Base-by-base conservation (phyloP, 495 filamentous ascomycete species). In the Penicillium roqueforti region DNA sequence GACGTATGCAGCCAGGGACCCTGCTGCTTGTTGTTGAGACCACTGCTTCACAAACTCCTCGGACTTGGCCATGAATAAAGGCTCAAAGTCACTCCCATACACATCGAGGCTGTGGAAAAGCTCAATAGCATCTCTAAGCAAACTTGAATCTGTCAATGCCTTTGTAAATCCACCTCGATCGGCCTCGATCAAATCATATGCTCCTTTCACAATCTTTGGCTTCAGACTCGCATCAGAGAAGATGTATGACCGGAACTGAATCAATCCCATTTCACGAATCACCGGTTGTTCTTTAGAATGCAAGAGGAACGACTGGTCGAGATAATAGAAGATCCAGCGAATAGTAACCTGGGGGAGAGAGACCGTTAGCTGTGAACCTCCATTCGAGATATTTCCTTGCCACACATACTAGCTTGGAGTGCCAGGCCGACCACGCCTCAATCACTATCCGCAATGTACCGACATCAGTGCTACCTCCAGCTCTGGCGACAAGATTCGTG, bases 271-370 rank as follows among this genome's bases (percentile, higher is more conserved):
- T 65, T 80, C 70, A 64, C 78, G 73, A 74, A 95, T 76, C 60
- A 79, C 58, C 1, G 76, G 72, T 18, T 67, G 61, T 31, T 76
- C 72, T 52, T 79, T 83, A 34, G 80, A 81, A 29, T 84, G 83
- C 1, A 96, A 74, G 19, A 98, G 80, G 65, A 88, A 96, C 4
- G 90, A 88, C 53, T 93, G 83, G 62, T 98, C 92, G 50, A 98
- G 77, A 57, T 91, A 97, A 63, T 87, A 92, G 74, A 96, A 97
- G 28, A 96, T 86, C 54, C 84, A 90, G 51, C 89, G 80, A 47
- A 98, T 77, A 18, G 81, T 85, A 36, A 81, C 79, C 88, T 90
- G 63, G 45, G 23, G 2, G 22, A 34, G 5, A 32, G 37, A 28
- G 25, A 40, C 53, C n/a, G 55, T 68, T 32, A 63, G 48, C 43